These are phyloP conservation scores for Penicillium desertorum DNA, from an alignment of 495 filamentous ascomycete genomes.

Conservation along the genomic window DNA sequence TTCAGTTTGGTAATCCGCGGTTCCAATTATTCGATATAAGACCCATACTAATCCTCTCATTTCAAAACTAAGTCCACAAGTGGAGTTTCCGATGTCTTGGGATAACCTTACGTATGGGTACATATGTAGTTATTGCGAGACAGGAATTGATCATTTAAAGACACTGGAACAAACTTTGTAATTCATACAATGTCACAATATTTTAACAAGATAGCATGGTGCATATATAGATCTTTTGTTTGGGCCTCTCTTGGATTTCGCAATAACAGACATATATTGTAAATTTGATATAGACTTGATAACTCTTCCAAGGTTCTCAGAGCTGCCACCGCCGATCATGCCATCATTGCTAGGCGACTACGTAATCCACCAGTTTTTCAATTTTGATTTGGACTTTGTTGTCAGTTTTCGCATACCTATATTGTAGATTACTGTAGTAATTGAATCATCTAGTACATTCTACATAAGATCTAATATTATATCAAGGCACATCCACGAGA, in stretches of 20 bases:
- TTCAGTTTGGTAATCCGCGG: too few species aligned
- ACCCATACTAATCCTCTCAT: too few species aligned
- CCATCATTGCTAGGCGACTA: conserved; percentile 10
- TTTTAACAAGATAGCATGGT: neutral
- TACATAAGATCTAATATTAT: neutral
- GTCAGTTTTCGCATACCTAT: neutral
- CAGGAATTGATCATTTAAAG: neutral
- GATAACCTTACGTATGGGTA: too few species aligned
- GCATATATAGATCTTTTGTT: neutral
- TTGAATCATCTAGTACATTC: neutral
- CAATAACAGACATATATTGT: neutral
- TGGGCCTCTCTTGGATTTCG: neutral
- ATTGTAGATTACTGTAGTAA: neutral
- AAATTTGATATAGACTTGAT: neutral
- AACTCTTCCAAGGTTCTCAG: neutral
- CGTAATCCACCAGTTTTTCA: neutral
- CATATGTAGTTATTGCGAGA: neutral
- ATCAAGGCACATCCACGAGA: neutral
- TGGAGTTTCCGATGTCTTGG: too few species aligned
- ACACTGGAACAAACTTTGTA: neutral
- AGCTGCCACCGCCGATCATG: conserved; percentile 9
- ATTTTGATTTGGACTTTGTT: neutral
- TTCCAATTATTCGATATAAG: too few species aligned
- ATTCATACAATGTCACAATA: neutral
- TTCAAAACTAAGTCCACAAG: too few species aligned